Conservation (phyloP, 2,329 filamentous ascomycete genomes). For the Calonectria pteridis region DNA sequence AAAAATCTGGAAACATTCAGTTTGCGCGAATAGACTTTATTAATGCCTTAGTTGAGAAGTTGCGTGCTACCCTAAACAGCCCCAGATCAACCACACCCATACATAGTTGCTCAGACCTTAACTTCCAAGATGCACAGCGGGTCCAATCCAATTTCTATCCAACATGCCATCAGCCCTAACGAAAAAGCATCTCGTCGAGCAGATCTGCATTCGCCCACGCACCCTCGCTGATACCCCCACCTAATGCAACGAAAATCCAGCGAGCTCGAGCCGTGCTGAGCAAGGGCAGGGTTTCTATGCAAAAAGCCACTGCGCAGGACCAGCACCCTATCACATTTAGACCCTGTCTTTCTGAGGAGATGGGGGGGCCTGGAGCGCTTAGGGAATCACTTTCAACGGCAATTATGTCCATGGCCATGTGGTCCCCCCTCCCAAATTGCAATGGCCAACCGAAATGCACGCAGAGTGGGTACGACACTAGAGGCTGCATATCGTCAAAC, state of each 20-base stretch:
- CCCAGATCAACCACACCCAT: background rate
- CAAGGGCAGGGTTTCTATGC: conserved; percentile 16
- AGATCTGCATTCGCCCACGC: background rate
- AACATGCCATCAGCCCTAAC: background rate
- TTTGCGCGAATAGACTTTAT: background rate
- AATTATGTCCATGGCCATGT: conserved; percentile 8
- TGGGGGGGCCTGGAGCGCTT: conserved; percentile 5
- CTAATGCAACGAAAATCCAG: background rate
- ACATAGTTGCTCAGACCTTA: background rate
- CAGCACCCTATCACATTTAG: conserved; percentile 19
- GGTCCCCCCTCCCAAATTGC: conserved; percentile 16
- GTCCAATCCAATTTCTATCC: background rate
- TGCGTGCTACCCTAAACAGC: background rate
- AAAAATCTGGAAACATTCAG: background rate
- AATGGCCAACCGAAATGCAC: conserved; percentile 6
- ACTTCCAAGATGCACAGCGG: background rate
- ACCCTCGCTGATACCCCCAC: background rate
- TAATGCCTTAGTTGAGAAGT: background rate
- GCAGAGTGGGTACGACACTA: conserved; percentile 10
- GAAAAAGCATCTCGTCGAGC: background rate
- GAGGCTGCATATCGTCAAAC: background rate
- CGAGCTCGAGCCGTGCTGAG: background rate
- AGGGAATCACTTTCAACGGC: background rate
- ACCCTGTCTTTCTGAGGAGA: background rate
- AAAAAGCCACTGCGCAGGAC: conserved; percentile 7